phyloP scores from a whole-genome alignment of 345 rosid genomes.

The Acer saccharum region DNA sequence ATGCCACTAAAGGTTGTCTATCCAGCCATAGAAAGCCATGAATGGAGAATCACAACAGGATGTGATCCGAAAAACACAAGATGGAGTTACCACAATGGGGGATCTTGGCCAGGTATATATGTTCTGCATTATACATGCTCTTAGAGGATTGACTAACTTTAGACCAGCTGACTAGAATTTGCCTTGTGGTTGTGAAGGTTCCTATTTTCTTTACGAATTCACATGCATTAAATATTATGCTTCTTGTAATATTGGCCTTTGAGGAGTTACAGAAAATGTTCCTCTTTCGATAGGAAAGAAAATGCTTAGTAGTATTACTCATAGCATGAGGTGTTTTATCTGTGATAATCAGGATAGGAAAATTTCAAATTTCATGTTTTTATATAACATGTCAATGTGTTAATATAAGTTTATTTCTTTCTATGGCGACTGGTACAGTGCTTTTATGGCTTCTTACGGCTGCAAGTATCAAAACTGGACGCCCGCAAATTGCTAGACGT shows the following conservation, averaged over 20 bases:
- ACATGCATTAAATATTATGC: not conserved
- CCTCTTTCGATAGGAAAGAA: no score
- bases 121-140: not conserved
- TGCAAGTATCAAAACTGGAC: constrained; percentile 87
- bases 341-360: no score
- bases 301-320: no score
- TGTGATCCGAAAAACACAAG: constrained; percentile 95
- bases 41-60: constrained; percentile 87
- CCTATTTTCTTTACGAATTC: not conserved
- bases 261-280: no score
- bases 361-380: not conserved
- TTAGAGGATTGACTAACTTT: no score
- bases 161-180: no score
- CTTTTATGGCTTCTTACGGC: constrained; percentile 92
- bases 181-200: not conserved
- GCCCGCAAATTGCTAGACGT: constrained; percentile 88
- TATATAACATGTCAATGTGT: not conserved
- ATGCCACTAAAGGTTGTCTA: constrained; percentile 93
- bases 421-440: constrained; percentile 45
- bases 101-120: constrained; percentile 93
- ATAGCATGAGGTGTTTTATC: no score
- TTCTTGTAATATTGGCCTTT: no score
- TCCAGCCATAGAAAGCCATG: constrained; percentile 94
- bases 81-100: constrained; percentile 99
- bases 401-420: constrained; percentile 4